Evolutionary conservation across 192 early-diverging fungal species (phyloP), one percentile per base, ranked within the genome.

Genomic region (Coemansia sp.): DNA sequence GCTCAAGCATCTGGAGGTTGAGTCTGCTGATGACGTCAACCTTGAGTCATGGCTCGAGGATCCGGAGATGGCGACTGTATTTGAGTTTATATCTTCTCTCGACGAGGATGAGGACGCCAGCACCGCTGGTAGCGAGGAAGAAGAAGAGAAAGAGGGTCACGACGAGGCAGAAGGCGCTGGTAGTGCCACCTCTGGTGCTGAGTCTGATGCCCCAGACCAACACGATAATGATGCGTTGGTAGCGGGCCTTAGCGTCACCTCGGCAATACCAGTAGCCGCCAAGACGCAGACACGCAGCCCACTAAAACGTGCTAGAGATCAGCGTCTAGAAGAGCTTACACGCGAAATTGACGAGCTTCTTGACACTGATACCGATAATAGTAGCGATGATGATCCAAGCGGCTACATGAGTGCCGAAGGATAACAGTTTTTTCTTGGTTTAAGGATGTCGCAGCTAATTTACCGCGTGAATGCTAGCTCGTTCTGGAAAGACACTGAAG

Each of bases 1-100:
- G 22, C 74, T 88, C 17, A 84, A 85, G 68, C 71, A 78, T 19
- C 85, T 89, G 27, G 80, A 75, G 20, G 69, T 75, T 9, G 85
- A 84, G 58, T 69, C 25, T 32, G 63, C 62, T 24, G 76, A 78
- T 20, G 75, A 71, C 3, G 51, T 78, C 4, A 78, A 65, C 32
- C 58, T 83, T 5, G 80, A 83, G 54, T 50, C 62, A 11, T 83
- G 80, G 80, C 64, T 74, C 2, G 80, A 78, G 51, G 80, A 83
- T 65, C 80, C 80, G 10, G 71, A 83, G 32, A 83, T 83, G 80
- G 68, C 64, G 3, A 27, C 62, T 5, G 68, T 83, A 23, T 83
- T 83, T 65, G 75, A 83, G 58, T 83, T 83, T 58, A 66, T 83
- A 1, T 64, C 75, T 4, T 74, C 72, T 1, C 59, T 78, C 7